A percentile compares a stretch with the other conserved stretches of the same genome.
These are phyloP conservation scores for Acer negundo DNA, from an alignment of 345 rosid genomes.

Conservation along the genomic window DNA sequence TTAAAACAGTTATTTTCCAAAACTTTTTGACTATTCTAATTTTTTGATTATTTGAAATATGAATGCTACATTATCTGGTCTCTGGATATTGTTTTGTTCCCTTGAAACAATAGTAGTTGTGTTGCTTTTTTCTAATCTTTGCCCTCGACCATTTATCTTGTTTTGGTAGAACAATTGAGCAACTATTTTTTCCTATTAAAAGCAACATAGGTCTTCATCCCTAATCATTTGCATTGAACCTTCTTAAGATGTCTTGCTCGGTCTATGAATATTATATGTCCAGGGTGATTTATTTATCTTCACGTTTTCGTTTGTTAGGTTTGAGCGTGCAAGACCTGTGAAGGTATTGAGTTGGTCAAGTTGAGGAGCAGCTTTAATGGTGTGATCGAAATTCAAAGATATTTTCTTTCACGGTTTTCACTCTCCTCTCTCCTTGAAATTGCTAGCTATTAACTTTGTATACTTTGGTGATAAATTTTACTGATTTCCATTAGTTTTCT, in stretches of 20 bases:
- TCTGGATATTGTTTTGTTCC: constrained; percentile 33
- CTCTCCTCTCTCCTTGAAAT: no score
- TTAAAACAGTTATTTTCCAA: no score
- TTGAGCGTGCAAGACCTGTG: constrained; percentile 34
- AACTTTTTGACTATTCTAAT: no score
- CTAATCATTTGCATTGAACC: no score
- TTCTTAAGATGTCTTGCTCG: no score
- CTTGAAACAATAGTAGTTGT: constrained; percentile 35
- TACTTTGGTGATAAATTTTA: background rate
- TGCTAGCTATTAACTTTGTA: background rate
- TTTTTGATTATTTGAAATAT: background rate
- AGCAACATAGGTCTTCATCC: no score
- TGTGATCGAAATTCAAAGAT: background rate
- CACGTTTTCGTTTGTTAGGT: constrained; percentile 5
- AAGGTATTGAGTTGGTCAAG: background rate
- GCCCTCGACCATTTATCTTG: background rate
- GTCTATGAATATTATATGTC: no score
- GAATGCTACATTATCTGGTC: constrained; percentile 33
- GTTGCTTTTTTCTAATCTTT: constrained; percentile 9
- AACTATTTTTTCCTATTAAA: background rate
- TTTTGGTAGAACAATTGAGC: background rate
- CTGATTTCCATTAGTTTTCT: background rate
- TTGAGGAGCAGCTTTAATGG: background rate
- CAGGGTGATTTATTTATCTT: background rate
- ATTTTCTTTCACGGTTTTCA: background rate